phyloP scores from a whole-genome alignment of 2,329 filamentous ascomycete species.

The Emergomyces orientalis region DNA sequence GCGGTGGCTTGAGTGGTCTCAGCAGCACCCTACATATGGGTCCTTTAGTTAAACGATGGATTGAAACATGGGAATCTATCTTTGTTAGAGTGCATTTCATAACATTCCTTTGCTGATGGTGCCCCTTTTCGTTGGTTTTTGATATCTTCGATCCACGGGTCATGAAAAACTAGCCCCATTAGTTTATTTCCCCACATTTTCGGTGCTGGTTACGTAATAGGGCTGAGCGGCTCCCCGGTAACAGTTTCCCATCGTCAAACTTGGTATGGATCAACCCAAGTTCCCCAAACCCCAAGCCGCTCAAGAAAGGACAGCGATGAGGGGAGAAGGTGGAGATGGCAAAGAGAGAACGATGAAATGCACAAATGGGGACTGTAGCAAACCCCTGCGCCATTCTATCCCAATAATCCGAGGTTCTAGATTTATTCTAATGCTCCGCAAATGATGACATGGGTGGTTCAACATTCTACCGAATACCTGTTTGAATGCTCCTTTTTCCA shows the following conservation, averaged over 20 bases:
- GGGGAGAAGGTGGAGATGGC: not conserved
- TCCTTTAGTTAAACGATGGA: not conserved
- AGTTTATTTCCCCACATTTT: not conserved
- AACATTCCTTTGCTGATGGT: not conserved
- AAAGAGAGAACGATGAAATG: not conserved
- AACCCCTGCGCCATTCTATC: not conserved
- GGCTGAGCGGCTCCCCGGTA: not conserved
- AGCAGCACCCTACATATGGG: not conserved
- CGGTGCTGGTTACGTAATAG: not conserved
- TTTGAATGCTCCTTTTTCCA: not conserved
- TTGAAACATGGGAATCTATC: not conserved
- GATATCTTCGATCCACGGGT: not conserved
- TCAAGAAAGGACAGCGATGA: not conserved
- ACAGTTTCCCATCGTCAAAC: not conserved
- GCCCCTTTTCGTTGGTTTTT: not conserved
- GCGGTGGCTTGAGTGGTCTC: not conserved
- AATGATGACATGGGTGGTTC: not conserved
- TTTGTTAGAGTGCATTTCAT: conserved; percentile 1
- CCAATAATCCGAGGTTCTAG: not conserved
- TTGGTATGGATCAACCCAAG: not conserved
- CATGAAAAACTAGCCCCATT: not conserved
- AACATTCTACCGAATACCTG: not conserved
- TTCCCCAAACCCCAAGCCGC: not conserved
- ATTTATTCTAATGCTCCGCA: not conserved
- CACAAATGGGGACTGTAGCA: not conserved